Evolutionary conservation across 371 early-diverging fungal species (phyloP), one percentile per base, ranked within the genome.

Genomic region (Dinochytrium kinnereticum): DNA sequence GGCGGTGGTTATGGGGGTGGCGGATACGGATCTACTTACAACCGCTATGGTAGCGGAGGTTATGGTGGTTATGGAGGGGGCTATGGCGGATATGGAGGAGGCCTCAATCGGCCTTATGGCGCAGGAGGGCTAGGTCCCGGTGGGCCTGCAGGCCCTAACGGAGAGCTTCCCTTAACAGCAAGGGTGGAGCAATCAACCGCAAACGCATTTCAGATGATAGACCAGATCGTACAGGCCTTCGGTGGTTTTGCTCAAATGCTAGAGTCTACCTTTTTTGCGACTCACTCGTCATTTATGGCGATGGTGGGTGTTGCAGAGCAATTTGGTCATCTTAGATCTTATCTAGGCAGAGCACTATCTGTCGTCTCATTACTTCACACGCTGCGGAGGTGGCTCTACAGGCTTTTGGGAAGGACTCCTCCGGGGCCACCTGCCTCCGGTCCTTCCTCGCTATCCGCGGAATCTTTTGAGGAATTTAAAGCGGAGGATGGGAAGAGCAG

Each of bases 251-350:
- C 96, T 10, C 95, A 95, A 70, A 97, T 98, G 98, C 87, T 98
- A 26, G 98, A 97, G 71, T 94, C 95, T 2, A 97, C 98, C 0
- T 96, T 91, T 77, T 92, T 95, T 87, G 97, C 98, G 24, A 97
- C 98, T 0, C 96, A 96, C 81, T 94, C 96, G 7, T 93, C 94
- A 33, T 97, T 97, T 76, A 97, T 97, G 97, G 97, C 97, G 38
- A 95, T 97, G 89, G 91, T 96, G 28, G 98, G 96, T 39, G 95
- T 98, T 15, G 95, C 94, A 30, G 98, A 98, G 70, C 98, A 98
- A 79, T 92, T 97, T 78, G 94, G 96, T 13, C 80, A 91, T 79
- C 79, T 97, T n/a, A 86, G 91, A 19, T 84, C 84, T 31, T 95
- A 94, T 71, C 85, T 98, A 0, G 93, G 95, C 15, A 89, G 93